Evolutionary conservation across 2,329 filamentous ascomycete genomes (phyloP).

Genomic region (Magnaporthiopsis incrustans): DNA sequence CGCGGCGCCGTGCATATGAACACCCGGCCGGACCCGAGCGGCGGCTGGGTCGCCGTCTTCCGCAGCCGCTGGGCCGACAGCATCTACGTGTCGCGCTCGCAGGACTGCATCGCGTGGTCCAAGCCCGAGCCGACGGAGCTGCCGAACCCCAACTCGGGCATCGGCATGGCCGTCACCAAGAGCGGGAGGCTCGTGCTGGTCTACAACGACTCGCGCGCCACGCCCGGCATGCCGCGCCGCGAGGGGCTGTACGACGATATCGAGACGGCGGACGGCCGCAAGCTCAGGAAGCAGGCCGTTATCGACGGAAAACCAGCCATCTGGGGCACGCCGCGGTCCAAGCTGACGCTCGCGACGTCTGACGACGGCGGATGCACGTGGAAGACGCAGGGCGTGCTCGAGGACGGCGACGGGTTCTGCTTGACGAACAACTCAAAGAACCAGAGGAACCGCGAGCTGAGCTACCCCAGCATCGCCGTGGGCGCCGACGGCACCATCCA

Average conservation of each 20-base stretch:
- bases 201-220: constrained; percentile 31
- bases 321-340: constrained; percentile 32
- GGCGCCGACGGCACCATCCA: constrained; percentile 19
- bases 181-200: constrained; percentile 26
- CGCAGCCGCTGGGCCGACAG: constrained; percentile 37
- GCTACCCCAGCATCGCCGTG: constrained; percentile 33
- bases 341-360: constrained; percentile 26
- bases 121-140: constrained; percentile 24
- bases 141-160: constrained; percentile 36
- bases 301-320: constrained; percentile 29
- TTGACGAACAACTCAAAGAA: constrained; percentile 35
- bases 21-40: constrained; percentile 21
- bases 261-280: constrained; percentile 30
- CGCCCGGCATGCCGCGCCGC: constrained; percentile 23
- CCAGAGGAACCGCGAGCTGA: constrained; percentile 33
- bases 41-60: constrained; percentile 27
- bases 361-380: constrained; percentile 28
- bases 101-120: constrained; percentile 29
- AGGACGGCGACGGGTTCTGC: constrained; percentile 36
- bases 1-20: constrained; percentile 36
- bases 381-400: constrained; percentile 26
- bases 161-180: constrained; percentile 27
- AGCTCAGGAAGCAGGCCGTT: constrained; percentile 27
- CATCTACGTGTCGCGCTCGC: constrained; percentile 31
- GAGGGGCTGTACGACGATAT: constrained; percentile 37